Percentiles rank a stretch among this genome's conserved stretches.
Evolutionary conservation across 2,329 filamentous ascomycete species (phyloP).

Genomic region (Botrytis paeoniae): DNA sequence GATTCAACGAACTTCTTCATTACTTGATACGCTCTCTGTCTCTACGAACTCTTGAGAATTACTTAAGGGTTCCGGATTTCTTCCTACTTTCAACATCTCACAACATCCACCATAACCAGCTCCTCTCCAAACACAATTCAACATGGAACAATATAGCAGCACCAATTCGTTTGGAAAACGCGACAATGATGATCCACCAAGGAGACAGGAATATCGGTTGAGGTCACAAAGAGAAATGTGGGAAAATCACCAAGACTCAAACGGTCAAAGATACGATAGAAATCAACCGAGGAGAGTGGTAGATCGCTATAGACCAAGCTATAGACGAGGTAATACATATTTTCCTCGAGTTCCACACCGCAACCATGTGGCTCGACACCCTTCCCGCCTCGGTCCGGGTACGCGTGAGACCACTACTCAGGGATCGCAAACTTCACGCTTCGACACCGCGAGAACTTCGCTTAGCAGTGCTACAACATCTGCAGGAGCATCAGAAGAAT

Average conservation of each 20-base stretch:
- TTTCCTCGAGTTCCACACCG: background rate
- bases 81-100: background rate
- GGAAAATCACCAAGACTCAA: background rate
- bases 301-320: background rate
- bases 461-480: background rate
- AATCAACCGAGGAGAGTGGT: background rate
- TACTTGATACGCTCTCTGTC: background rate
- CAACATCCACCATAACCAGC: background rate
- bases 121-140: background rate
- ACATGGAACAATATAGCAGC: background rate
- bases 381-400: background rate
- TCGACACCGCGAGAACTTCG: background rate
- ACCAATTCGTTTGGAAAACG: background rate
- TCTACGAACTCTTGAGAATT: background rate
- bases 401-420: background rate
- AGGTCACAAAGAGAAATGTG: background rate
- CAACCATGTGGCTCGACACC: background rate
- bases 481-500: no score
- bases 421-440: background rate
- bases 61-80: background rate
- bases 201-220: background rate
- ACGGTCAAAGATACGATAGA: background rate
- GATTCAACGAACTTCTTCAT: background rate
- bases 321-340: rapidly evolving
- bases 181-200: background rate